Percentiles rank a stretch among this genome's conserved stretches.
These are phyloP conservation scores for Gloeostereum incarnatum DNA, from an alignment of 768 basidiomycete genomes.

Conservation along the genomic window DNA sequence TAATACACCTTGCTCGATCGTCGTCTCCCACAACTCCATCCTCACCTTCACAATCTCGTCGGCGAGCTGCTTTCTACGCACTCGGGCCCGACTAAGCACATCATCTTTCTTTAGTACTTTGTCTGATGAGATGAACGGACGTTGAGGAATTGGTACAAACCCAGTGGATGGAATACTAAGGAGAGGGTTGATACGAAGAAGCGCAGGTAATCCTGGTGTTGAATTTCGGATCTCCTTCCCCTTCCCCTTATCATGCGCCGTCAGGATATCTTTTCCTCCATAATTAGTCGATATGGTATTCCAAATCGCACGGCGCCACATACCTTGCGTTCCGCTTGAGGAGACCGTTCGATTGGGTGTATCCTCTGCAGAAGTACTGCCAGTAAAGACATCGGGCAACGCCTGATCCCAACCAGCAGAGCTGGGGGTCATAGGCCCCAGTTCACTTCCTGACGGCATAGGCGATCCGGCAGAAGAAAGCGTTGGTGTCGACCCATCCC, in stretches of 20 bases:
- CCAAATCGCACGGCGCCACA: conserved; percentile 11
- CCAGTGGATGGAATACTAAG: not conserved
- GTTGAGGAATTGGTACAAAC: not conserved
- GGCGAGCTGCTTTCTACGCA: conserved; percentile 40
- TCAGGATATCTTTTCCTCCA: not conserved
- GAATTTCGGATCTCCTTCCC: not conserved
- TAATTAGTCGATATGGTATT: conserved; percentile 11
- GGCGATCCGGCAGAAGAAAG: conserved; percentile 18
- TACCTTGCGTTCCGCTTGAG: conserved; percentile 14
- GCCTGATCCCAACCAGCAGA: conserved; percentile 5
- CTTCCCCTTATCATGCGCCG: conserved; percentile 2
- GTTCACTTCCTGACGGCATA: conserved; percentile 20
- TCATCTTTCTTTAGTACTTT: conserved; percentile 34
- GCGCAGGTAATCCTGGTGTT: no score
- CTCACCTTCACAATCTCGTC: conserved; percentile 52
- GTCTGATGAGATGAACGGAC: no score
- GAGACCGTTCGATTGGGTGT: no score
- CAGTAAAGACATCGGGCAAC: not conserved
- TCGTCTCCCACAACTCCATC: conserved; percentile 62
- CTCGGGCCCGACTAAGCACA: conserved; percentile 42
- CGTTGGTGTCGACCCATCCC: conserved; percentile 7
- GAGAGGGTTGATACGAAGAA: no score
- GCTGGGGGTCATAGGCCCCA: conserved; percentile 9
- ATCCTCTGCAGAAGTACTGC: no score
- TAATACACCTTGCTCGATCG: conserved; percentile 41